Evolutionary conservation across 2,329 filamentous ascomycete genomes (phyloP), one percentile per base, ranked within the genome.

Genomic region (Nectriaceae sp.): DNA sequence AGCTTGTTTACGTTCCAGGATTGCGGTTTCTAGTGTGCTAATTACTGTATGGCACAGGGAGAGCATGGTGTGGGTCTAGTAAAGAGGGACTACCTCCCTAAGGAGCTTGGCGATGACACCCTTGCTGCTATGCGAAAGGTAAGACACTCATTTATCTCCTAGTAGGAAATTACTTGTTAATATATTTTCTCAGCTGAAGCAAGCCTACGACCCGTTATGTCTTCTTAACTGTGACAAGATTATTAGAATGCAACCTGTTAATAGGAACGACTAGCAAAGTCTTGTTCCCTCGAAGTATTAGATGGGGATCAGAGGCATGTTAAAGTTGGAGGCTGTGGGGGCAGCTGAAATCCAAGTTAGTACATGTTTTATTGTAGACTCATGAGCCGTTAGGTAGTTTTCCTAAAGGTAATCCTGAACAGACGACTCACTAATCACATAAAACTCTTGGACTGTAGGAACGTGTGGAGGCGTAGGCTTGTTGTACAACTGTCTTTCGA

Each of bases 91-190:
- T 93, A 93, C 64, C 76, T 94, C 36, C 77, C 83, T 8, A 87
- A 92, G 62, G 89, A 94, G 70, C 74, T 94, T 35, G 88, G 89
- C 11, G 75, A 83, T 65, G 75, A 71, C 11, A 89, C 89, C 0
- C 88, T 94, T 6, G 88, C 92, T 70, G 77, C 87, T 19, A 94
- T 94, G 89, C 80, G 89, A 70, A 89, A 87, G 78, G 84, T 88
- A 70, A 61, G 75, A 68, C 8, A 16, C 11, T 29, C 4, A 8
- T 3, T 15, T 21, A 3, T 15, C 8, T 19, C 35, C 13, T 16
- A 11, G 26, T 22, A n/a, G 11, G 13, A 35, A 18, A 10, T 4
- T 4, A 29, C 20, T 37, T 43, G 3, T 49, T 37, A 24, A 47
- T 33, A 3, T 11, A 4, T 13, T n/a, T 5, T 3, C 36, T 53